Conservation (phyloP, 2,329 filamentous ascomycete genomes). For the Helotiales sp. region DNA sequence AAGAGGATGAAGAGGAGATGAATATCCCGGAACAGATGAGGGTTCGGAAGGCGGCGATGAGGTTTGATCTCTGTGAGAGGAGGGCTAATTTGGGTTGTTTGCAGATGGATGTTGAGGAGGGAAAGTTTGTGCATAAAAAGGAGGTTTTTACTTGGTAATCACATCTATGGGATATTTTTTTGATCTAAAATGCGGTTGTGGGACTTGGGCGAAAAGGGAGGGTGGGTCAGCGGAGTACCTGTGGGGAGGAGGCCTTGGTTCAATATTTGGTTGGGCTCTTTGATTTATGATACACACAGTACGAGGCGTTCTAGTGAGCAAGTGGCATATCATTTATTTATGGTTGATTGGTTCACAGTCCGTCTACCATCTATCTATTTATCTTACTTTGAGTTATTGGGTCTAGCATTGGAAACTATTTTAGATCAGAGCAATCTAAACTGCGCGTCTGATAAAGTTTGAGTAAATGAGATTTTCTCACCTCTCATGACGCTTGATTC, state of each 20-base stretch:
- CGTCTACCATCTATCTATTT: no score
- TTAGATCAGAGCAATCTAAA: background rate
- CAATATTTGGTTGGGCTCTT: background rate
- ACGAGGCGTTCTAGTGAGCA: background rate
- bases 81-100: slow-evolving; percentile 18
- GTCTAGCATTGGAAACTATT: background rate
- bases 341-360: no score
- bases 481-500: no score
- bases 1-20: background rate
- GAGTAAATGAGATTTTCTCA: no score
- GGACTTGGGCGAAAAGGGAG: no score
- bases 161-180: no score
- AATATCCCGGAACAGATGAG: slow-evolving; percentile 20
- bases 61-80: slow-evolving; percentile 21
- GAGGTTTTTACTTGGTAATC: slow-evolving; percentile 10
- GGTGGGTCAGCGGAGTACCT: no score
- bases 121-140: slow-evolving; percentile 4
- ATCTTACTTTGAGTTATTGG: background rate
- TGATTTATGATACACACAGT: background rate
- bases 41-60: slow-evolving; percentile 20
- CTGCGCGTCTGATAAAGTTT: no score
- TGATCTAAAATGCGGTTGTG: no score
- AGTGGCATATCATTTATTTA: background rate
- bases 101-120: slow-evolving; percentile 20
- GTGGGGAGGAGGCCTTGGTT: background rate